A percentile compares a stretch with the other conserved stretches of the same genome.
These are phyloP conservation scores for Pneumocystis carinii DNA, from an alignment of 1,139 yeast genomes.

Conservation along the genomic window DNA sequence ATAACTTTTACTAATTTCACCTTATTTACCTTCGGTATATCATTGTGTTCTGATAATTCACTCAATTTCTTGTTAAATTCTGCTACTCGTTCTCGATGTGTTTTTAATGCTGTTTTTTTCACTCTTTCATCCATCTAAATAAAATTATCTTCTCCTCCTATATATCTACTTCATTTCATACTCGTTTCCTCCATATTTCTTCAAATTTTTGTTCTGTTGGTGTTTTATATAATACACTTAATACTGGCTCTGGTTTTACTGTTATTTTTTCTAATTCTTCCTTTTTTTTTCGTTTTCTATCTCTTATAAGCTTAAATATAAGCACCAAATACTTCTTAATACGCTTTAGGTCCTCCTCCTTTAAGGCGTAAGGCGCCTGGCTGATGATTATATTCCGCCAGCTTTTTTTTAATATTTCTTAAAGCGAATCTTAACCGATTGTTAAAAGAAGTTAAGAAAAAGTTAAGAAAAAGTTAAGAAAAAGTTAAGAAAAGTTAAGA, in stretches of 20 bases:
- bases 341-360: neutral
- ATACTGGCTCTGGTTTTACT: neutral
- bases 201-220: neutral
- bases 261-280: neutral
- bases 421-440: neutral
- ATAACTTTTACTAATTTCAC: too few species aligned
- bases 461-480: neutral
- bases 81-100: constrained; percentile 18
- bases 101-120: constrained; percentile 14
- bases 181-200: neutral
- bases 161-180: neutral
- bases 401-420: neutral
- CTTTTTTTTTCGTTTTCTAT: neutral
- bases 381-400: neutral
- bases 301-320: too few species aligned
- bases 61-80: constrained; percentile 19
- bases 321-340: neutral
- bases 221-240: neutral
- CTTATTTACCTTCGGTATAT: constrained; percentile 18
- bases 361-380: neutral
- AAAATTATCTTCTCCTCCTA: too few species aligned
- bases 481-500: neutral
- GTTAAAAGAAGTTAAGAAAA: neutral
- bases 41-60: constrained; percentile 19
- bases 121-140: constrained; percentile 15